These are phyloP conservation scores for Eremothecium gossypii DNA, from an alignment of 1,139 yeast species.

Conservation along the genomic window DNA sequence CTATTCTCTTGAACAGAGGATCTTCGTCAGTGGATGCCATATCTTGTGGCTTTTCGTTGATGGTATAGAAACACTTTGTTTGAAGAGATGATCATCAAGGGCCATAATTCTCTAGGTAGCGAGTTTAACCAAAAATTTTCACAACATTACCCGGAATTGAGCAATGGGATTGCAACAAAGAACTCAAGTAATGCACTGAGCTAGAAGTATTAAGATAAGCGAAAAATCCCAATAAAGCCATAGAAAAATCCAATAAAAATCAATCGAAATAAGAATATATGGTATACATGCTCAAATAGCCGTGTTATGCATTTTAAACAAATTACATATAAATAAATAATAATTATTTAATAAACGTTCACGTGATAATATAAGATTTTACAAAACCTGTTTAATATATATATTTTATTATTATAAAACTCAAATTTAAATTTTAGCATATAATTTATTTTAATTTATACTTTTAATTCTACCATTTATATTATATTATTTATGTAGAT, in stretches of 20 bases:
- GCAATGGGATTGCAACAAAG: too few species aligned
- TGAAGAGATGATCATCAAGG: too few species aligned
- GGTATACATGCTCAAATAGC: too few species aligned
- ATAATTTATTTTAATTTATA: not conserved
- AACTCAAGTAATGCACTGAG: too few species aligned
- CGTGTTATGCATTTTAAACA: too few species aligned
- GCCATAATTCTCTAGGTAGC: too few species aligned
- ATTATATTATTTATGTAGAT: not conserved
- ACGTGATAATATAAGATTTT: not conserved
- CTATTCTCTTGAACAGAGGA: slow-evolving; percentile 32
- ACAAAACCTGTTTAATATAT: not conserved
- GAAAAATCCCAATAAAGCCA: not conserved
- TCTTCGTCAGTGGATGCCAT: slow-evolving; percentile 9
- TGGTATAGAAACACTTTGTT: too few species aligned
- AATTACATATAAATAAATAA: too few species aligned
- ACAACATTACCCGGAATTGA: too few species aligned
- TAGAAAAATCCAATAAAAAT: not conserved
- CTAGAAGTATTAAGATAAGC: too few species aligned
- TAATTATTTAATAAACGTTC: not conserved
- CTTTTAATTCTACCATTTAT: not conserved
- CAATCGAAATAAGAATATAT: too few species aligned
- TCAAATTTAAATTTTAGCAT: not conserved
- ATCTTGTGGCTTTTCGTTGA: not conserved
- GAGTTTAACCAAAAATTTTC: too few species aligned
- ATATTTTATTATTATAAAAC: not conserved